phyloP scores from a whole-genome alignment of 2,329 filamentous ascomycete species.

The Botrytis aclada region DNA sequence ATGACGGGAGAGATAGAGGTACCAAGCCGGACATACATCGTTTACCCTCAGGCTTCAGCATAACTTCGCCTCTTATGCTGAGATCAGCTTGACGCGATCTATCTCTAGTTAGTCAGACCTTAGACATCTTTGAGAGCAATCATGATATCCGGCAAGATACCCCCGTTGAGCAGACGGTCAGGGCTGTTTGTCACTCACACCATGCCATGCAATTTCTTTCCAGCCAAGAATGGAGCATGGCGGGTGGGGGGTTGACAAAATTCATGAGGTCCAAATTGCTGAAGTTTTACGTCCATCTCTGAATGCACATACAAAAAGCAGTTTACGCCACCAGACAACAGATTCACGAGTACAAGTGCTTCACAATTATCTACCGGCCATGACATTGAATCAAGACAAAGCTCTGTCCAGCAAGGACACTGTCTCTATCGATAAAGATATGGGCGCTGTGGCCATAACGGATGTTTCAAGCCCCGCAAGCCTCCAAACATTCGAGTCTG shows the following conservation, averaged over 20 bases:
- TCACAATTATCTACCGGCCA: background rate
- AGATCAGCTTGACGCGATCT: background rate
- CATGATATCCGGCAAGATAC: background rate
- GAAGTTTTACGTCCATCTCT: background rate
- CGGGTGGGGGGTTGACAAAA: background rate
- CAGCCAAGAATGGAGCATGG: background rate
- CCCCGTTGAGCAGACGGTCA: background rate
- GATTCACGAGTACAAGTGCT: background rate
- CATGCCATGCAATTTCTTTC: background rate
- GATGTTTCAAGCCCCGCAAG: background rate
- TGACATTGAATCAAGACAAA: background rate
- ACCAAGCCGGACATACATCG: background rate
- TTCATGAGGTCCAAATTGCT: background rate
- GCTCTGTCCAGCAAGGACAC: constrained; percentile 2
- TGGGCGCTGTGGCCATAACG: background rate
- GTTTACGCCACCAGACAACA: background rate
- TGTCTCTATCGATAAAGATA: background rate
- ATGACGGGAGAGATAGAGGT: background rate
- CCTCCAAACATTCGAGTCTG: background rate
- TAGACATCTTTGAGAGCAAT: background rate
- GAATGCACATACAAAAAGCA: background rate
- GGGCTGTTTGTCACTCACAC: background rate
- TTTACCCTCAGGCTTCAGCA: background rate
- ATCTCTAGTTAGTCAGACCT: background rate
- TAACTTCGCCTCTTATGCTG: background rate